Evolutionary conservation across 768 basidiomycete species (phyloP).

Genomic region (Gautieria morchelliformis): DNA sequence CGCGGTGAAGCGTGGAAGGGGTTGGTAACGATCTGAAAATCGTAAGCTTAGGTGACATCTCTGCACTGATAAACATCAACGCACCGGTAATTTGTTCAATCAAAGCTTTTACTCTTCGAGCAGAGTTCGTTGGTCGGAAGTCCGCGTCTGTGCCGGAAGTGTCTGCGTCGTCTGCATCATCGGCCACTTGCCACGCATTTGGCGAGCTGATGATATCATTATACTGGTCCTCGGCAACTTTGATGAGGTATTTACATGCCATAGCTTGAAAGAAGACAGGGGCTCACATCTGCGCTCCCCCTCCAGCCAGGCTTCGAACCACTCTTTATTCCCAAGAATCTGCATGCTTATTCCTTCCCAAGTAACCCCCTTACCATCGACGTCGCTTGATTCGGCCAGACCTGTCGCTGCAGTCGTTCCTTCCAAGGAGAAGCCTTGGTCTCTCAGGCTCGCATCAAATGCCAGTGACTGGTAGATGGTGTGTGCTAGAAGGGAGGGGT

Average conservation of each 20-base stretch:
- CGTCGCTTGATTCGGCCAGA: slow-evolving; percentile 16
- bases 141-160: slow-evolving; percentile 27
- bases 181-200: slow-evolving; percentile 80
- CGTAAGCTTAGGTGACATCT: not conserved
- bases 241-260: not conserved
- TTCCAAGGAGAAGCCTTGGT: slow-evolving; percentile 59
- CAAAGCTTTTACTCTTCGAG: slow-evolving; percentile 72
- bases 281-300: slow-evolving; percentile 82
- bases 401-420: slow-evolving; percentile 35
- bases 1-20: slow-evolving; percentile 68
- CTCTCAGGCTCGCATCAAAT: slow-evolving; percentile 73
- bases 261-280: not conserved
- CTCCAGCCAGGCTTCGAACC: slow-evolving; percentile 86
- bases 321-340: slow-evolving; percentile 73
- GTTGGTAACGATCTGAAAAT: slow-evolving; percentile 75
- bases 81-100: slow-evolving; percentile 87
- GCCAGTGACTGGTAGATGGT: slow-evolving; percentile 87
- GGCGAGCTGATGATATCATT: slow-evolving; percentile 68
- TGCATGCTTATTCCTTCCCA: slow-evolving; percentile 80
- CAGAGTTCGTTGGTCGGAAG: slow-evolving; percentile 69
- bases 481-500: slow-evolving; percentile 84
- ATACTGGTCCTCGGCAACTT: slow-evolving; percentile 86
- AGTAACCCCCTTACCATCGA: slow-evolving; percentile 18
- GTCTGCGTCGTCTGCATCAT: slow-evolving; percentile 47
- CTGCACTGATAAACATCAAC: not conserved